These are phyloP conservation scores for Pythium diclinum DNA, from an alignment of 352 stramenopile species.

Conservation along the genomic window DNA sequence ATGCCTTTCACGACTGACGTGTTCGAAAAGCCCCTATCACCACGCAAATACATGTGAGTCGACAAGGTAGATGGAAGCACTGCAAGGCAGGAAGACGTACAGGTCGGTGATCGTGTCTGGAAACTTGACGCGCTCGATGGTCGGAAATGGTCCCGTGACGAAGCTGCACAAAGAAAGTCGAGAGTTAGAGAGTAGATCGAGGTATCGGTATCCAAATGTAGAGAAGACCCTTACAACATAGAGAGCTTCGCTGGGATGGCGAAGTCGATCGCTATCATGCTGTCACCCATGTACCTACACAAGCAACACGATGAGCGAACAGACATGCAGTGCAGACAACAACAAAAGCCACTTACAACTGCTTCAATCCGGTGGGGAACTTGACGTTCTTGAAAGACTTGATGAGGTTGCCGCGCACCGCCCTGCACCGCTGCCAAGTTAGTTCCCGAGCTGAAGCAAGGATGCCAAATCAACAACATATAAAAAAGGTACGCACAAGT, in stretches of 20 bases:
- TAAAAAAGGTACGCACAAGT: neutral
- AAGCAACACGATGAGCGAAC: neutral
- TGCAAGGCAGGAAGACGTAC: neutral
- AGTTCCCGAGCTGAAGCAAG: neutral
- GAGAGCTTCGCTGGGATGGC: neutral
- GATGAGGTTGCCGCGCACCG: neutral
- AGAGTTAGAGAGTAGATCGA: neutral
- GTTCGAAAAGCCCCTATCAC: neutral
- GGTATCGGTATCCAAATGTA: neutral
- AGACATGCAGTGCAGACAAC: neutral
- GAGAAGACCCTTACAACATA: neutral
- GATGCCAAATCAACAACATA: neutral
- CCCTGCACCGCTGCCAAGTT: neutral
- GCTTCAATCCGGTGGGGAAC: neutral
- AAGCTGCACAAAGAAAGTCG: neutral
- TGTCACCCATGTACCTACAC: neutral
- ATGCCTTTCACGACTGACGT: neutral
- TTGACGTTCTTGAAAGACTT: neutral
- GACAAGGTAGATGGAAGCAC: neutral
- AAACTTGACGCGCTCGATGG: neutral
- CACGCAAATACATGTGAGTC: neutral
- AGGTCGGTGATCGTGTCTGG: neutral
- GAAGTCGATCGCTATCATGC: neutral
- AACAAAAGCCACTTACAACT: neutral
- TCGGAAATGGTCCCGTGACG: neutral